These are phyloP conservation scores for Colletotrichum simmondsii DNA, from an alignment of 2,329 filamentous ascomycete species.

Conservation along the genomic window DNA sequence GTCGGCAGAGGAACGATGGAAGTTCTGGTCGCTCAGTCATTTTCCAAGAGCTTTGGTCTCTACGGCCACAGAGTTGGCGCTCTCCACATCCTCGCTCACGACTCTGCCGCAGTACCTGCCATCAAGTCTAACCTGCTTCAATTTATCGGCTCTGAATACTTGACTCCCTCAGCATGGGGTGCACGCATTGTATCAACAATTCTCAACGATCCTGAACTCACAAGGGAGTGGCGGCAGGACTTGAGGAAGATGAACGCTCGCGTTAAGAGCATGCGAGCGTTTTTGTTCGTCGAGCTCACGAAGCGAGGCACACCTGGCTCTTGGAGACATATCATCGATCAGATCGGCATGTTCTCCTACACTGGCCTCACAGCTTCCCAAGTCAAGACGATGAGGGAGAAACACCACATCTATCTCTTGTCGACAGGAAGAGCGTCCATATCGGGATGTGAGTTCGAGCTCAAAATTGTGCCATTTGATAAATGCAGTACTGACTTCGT, in stretches of 20 bases:
- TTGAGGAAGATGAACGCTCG: slow-evolving; percentile 47
- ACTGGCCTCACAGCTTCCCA: slow-evolving; percentile 52
- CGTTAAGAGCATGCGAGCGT: slow-evolving; percentile 46
- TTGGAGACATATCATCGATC: not conserved
- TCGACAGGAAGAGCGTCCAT: not conserved
- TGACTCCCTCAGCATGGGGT: slow-evolving; percentile 45
- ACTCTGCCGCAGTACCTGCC: not conserved
- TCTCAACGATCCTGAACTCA: slow-evolving; percentile 25
- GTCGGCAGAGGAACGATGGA: slow-evolving; percentile 32
- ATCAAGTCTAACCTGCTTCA: not conserved
- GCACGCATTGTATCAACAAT: slow-evolving; percentile 36
- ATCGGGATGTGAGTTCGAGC: not conserved
- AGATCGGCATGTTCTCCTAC: slow-evolving; percentile 51
- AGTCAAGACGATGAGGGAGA: not conserved
- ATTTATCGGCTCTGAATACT: not conserved
- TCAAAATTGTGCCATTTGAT: not conserved
- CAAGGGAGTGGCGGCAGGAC: slow-evolving; percentile 43
- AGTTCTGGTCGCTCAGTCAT: slow-evolving; percentile 41
- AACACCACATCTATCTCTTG: slow-evolving; percentile 6
- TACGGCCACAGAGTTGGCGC: slow-evolving; percentile 43
- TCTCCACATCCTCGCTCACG: slow-evolving; percentile 4
- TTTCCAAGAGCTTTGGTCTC: slow-evolving; percentile 44
- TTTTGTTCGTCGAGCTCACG: slow-evolving; percentile 43
- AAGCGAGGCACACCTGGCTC: slow-evolving; percentile 38
- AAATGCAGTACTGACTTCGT: not conserved